Base-by-base conservation (phyloP, 1,284 basidiomycete genomes). In the Microbotryum intermedium region DNA sequence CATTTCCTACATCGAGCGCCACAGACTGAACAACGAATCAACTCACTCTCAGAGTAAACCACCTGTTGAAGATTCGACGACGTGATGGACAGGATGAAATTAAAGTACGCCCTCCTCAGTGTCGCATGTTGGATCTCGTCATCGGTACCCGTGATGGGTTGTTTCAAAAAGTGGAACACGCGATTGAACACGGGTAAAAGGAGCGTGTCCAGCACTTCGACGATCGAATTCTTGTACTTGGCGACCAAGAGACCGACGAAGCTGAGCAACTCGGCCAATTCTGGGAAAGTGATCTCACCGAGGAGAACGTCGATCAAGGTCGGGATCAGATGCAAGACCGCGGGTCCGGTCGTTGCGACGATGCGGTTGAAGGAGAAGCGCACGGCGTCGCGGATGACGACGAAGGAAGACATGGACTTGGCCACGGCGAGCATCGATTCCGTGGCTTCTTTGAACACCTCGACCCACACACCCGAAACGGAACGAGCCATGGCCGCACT, bases 181-280 rank as follows among this genome's bases (percentile, higher is more conserved):
- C 97, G 89, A 20, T 84, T 79, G 62, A 86, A 85, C 65, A 99
- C 79, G 1, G 93, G 90, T 0, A 86, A 83, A 55, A 97, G 83
- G 28, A 99, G 82, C 72, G 94, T 84, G 73, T 98, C 92, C 64
- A 98, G 78, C 26, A 97, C 90, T 64, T 84, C 78, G 65, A 84
- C 84, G 75, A 97, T 82, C 66, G 88, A 84, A 66, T 80, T 80
- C 80, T 91, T 89, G 66, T 98, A 83, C 72, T 89, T 90, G 75
- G 95, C 90, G 62, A 94, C 87, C 60, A 98, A 78, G 23, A 97
- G 79, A 9, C 85, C 85, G 59, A 98, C 86, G 78, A 99, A 98
- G 72, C 86, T 87, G 79, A 98, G 85, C 72, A 98, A 95, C 72
- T 99, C 95, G 48, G 88, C 85, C 61, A 99, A 78, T 75, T 99